phyloP scores from a whole-genome alignment of 2,329 filamentous ascomycete species.

The Fusarium liriodendri region DNA sequence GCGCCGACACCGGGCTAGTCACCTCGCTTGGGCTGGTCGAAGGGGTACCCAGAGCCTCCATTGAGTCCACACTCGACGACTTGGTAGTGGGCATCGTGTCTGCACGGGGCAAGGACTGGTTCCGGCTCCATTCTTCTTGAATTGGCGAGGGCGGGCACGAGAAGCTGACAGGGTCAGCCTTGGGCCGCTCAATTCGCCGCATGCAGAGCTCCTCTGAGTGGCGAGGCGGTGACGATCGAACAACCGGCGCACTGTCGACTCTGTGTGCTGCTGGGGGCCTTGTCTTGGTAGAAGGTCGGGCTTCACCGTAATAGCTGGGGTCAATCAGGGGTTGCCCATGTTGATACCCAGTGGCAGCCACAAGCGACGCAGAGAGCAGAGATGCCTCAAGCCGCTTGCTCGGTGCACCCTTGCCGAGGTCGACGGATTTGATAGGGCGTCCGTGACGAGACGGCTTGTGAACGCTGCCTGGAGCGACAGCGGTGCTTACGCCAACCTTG shows the following conservation, averaged over 20 bases:
- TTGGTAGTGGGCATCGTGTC: slow-evolving; percentile 58
- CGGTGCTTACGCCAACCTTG: slow-evolving; percentile 71
- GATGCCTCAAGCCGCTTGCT: slow-evolving; percentile 50
- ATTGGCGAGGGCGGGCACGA: slow-evolving; percentile 61
- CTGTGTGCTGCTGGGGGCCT: slow-evolving; percentile 62
- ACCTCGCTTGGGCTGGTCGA: slow-evolving; percentile 67
- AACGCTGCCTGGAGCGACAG: slow-evolving; percentile 70
- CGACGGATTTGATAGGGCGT: slow-evolving; percentile 60
- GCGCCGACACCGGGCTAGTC: slow-evolving; percentile 60
- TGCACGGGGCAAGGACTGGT: slow-evolving; percentile 49
- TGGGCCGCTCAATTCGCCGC: slow-evolving; percentile 11
- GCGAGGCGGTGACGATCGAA: slow-evolving; percentile 25
- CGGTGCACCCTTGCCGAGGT: slow-evolving; percentile 48
- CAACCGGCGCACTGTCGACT: slow-evolving; percentile 45
- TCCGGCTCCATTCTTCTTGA: slow-evolving; percentile 51
- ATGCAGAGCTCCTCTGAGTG: slow-evolving; percentile 25
- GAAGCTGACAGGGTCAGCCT: slow-evolving; percentile 42
- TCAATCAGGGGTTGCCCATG: slow-evolving; percentile 57
- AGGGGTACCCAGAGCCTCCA: slow-evolving; percentile 61
- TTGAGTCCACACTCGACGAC: slow-evolving; percentile 65
- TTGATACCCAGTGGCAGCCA: slow-evolving; percentile 53
- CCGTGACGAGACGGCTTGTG: slow-evolving; percentile 57
- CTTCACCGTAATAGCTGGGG: slow-evolving; percentile 53
- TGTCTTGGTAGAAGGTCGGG: slow-evolving; percentile 49
- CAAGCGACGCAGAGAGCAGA: slow-evolving; percentile 52